Conservation (phyloP, 768 basidiomycete species). For the Xerocomellus chrysenteron region DNA sequence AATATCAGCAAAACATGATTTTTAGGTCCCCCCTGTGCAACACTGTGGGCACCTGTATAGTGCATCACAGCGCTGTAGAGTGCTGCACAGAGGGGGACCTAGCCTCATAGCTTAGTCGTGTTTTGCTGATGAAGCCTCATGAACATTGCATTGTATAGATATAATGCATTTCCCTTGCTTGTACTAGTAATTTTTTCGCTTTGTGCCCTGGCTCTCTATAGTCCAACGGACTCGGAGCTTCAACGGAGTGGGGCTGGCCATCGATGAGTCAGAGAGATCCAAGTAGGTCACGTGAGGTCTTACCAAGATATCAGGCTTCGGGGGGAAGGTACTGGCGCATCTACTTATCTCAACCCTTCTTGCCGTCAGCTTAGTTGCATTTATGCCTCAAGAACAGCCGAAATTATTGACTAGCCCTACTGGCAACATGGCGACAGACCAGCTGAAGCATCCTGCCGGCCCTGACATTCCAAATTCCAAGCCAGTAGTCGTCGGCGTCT, state of each 20-base stretch:
- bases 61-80: no score
- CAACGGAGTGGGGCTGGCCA: conserved; percentile 68
- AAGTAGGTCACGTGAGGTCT: background rate
- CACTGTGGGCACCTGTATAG: no score
- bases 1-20: no score
- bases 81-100: no score
- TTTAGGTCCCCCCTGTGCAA: no score
- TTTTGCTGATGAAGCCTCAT: no score
- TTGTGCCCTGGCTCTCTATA: no score
- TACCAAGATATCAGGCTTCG: conserved; percentile 66
- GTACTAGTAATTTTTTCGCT: no score
- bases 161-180: no score
- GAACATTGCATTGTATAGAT: no score
- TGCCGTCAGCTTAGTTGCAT: conserved; percentile 1
- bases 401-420: conserved; percentile 7
- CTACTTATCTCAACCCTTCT: background rate
- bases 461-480: conserved; percentile 10
- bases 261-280: conserved; percentile 2
- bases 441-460: background rate
- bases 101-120: no score
- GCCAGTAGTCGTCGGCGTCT: conserved; percentile 10
- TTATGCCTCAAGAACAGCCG: conserved; percentile 8
- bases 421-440: conserved; percentile 3
- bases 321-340: conserved; percentile 41
- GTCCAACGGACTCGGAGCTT: no score